A percentile compares a stretch with the other conserved stretches of the same genome.
These are phyloP conservation scores for Erodium moschatum DNA, from an alignment of 441 rosid species.

Conservation along the genomic window DNA sequence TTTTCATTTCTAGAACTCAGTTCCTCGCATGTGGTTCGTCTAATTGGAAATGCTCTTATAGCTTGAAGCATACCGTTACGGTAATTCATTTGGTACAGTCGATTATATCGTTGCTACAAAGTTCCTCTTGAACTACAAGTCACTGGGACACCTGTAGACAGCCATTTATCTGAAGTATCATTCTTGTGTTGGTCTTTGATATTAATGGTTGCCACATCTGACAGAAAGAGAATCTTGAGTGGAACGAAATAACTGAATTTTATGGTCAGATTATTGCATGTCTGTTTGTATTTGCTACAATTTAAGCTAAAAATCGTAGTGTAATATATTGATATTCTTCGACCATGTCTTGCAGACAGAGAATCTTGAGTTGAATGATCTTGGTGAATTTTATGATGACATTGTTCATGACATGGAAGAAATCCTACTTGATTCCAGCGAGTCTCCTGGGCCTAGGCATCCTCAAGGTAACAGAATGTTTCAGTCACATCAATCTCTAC, in stretches of 20 bases:
- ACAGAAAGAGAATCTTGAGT: slow-evolving; percentile 2
- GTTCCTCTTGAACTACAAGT: background rate
- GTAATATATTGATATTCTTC: background rate
- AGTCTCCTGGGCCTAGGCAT: slow-evolving; percentile 59
- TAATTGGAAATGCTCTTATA: background rate
- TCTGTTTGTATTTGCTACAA: background rate
- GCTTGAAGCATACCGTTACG: background rate
- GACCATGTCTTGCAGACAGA: slow-evolving; percentile 44
- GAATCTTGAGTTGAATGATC: slow-evolving; percentile 35
- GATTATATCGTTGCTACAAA: background rate
- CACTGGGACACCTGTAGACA: background rate
- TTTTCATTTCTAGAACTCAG: background rate
- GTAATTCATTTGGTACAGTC: background rate
- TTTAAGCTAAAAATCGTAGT: slow-evolving; percentile 22
- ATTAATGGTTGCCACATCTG: background rate
- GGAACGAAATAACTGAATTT: background rate
- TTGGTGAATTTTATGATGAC: slow-evolving; percentile 54
- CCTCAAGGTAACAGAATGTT: slow-evolving; percentile 42
- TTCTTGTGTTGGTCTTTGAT: background rate
- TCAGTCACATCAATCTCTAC: slow-evolving; percentile 39
- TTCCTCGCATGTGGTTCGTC: slow-evolving; percentile 1
- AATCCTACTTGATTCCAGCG: slow-evolving; percentile 68
- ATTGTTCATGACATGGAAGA: slow-evolving; percentile 97
- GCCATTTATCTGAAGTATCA: background rate
- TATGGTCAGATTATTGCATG: background rate